Conservation (phyloP, 2,329 filamentous ascomycete genomes). For the Ceratocystis papillata region DNA sequence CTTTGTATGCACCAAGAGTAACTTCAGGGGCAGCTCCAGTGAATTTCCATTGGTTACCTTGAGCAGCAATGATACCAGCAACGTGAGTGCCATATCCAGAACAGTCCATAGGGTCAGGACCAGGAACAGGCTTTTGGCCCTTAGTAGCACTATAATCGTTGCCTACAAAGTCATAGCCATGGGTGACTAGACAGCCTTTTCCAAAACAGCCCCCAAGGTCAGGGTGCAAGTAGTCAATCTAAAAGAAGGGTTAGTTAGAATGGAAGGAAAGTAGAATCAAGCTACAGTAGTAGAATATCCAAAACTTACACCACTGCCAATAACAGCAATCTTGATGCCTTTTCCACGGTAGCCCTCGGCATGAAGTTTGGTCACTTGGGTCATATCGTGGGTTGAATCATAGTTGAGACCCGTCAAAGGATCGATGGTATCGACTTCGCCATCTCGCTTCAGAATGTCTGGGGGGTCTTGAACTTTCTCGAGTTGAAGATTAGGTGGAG, state of each 20-base stretch:
- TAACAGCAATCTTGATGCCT: constrained; percentile 43
- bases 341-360: constrained; percentile 40
- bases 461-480: neutral
- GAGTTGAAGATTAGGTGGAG: constrained; percentile 36
- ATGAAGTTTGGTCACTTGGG: constrained; percentile 44
- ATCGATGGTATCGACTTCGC: neutral
- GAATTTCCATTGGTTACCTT: constrained; percentile 37
- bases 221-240: constrained; percentile 53
- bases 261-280: neutral
- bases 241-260: neutral
- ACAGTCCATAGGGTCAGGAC: constrained; percentile 45
- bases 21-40: constrained; percentile 48
- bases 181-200: constrained; percentile 45
- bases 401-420: constrained; percentile 20
- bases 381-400: constrained; percentile 45
- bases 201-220: constrained; percentile 56
- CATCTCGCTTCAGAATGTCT: neutral
- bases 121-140: constrained; percentile 33
- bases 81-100: constrained; percentile 52
- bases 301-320: constrained; percentile 44
- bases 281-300: neutral
- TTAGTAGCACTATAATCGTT: constrained; percentile 38
- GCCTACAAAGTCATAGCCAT: constrained; percentile 48
- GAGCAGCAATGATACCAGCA: constrained; percentile 51
- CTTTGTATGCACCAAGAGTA: constrained; percentile 45